Base-by-base conservation (phyloP, 495 filamentous ascomycete species). In the Antarctomyces pellizariae region DNA sequence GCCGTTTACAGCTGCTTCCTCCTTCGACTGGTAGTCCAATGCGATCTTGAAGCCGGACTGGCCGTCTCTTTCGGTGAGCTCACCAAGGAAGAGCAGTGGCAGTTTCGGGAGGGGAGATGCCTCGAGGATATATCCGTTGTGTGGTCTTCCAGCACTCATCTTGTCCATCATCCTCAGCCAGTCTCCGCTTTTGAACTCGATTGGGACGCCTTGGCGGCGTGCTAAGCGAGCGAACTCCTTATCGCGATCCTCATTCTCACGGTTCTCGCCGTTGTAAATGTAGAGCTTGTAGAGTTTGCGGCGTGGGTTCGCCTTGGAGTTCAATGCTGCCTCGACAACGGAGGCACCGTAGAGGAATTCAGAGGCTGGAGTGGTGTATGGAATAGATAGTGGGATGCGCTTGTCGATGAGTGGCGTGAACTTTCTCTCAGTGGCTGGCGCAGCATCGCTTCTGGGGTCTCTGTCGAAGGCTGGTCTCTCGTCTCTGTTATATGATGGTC, bases 71-170 rank as follows among this genome's bases (percentile, higher is more conserved):
- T 48, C 40, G 7, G 47, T 36, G 8, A 69, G 48, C 2, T 43
- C 29, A 16, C 53, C 56, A 10, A 93, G 50, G 12, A 55, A 43
- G 14, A 52, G 54, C 12, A 91, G 52, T 2, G 84, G 83, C 1
- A 67, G 52, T 35, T 68, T 64, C 0, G 77, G 79, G 14, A 95
- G 48, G 5, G 73, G 75, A 0, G 82, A 90, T 13, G 71, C 70
- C 48, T 97, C 86, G 14, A 97, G 61, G 20, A 95, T 54, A 41
- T 71, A 80, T 29, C 84, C 74, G 46, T 93, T 97, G 44, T 97
- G 86, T 17, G 83, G 78, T 29, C 86, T 60, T n/a, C 68, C 67
- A 9, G 50, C 54, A 35, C 68, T 70, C 71, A 89, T 75, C 46
- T 75, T 83, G 43, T 91, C 75, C 46, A 97, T 53, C 13, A 83